These are phyloP conservation scores for Euphorbia schlechtendalii DNA, from an alignment of 441 rosid species.

Conservation along the genomic window DNA sequence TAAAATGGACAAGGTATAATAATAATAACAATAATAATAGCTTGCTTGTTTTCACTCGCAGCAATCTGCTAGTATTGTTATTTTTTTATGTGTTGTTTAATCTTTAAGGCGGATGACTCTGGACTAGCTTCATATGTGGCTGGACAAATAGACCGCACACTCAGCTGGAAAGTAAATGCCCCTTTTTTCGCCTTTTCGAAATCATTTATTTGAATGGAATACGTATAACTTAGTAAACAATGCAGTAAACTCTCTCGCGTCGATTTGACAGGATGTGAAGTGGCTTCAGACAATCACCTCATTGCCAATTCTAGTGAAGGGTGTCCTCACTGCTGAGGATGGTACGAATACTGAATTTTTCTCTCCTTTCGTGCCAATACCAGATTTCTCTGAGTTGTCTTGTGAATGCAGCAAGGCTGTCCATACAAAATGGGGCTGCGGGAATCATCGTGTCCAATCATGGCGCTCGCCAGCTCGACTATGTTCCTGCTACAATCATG, in stretches of 20 bases:
- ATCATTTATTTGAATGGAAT: not conserved
- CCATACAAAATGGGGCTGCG: constrained; percentile 73
- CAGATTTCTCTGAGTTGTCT: not conserved
- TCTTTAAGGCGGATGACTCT: constrained; percentile 64
- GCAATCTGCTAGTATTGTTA: not conserved
- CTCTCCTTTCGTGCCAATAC: too few relatives aligned
- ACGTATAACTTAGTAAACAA: not conserved
- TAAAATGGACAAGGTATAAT: constrained; percentile 57
- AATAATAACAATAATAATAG: too few relatives aligned
- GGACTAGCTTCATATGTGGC: constrained; percentile 91
- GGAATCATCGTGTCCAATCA: constrained; percentile 96
- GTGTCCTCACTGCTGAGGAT: constrained; percentile 89
- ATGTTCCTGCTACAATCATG: constrained; percentile 79
- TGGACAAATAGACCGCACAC: constrained; percentile 70
- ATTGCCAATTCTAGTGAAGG: constrained; percentile 87
- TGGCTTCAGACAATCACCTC: constrained; percentile 94
- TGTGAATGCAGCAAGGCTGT: constrained; percentile 54
- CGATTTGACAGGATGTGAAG: constrained; percentile 53
- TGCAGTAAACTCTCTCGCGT: not conserved
- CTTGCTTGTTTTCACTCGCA: not conserved
- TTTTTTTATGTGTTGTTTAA: constrained; percentile 8
- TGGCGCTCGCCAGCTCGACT: constrained; percentile 97
- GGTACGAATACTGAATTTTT: constrained; percentile 30
- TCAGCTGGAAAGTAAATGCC: constrained; percentile 73
- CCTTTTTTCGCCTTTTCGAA: not conserved